Percentiles rank a stretch among this genome's conserved stretches.
These are phyloP conservation scores for Proliferodiscus dingleyae DNA, from an alignment of 2,329 filamentous ascomycete species.

Conservation along the genomic window DNA sequence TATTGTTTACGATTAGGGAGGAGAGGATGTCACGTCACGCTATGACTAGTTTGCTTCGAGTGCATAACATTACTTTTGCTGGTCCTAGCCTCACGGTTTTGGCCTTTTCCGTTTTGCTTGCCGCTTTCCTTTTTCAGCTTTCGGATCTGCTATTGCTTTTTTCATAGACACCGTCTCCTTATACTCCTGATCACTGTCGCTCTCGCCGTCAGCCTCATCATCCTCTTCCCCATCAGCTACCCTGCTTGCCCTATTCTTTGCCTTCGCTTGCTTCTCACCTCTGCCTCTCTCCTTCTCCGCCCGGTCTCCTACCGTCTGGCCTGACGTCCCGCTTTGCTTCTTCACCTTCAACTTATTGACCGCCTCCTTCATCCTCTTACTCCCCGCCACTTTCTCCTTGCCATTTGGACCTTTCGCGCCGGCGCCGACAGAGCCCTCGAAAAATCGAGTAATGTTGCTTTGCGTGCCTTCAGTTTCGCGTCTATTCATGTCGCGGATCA, in stretches of 20 bases:
- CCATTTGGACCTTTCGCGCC: constrained; percentile 56
- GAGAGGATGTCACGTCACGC: too few relatives aligned
- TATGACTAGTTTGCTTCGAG: too few relatives aligned
- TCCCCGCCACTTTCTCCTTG: constrained; percentile 56
- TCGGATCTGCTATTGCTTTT: constrained; percentile 3
- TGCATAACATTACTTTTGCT: too few relatives aligned
- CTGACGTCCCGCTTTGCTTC: constrained; percentile 14
- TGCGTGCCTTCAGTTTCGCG: constrained; percentile 87
- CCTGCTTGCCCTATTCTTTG: neutral
- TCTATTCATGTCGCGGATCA: constrained; percentile 91
- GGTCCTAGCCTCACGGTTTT: constrained; percentile 7
- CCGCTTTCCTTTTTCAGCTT: constrained; percentile 7
- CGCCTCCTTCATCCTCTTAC: constrained; percentile 72
- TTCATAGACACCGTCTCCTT: constrained; percentile 7
- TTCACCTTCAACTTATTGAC: constrained; percentile 61
- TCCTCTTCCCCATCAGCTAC: neutral
- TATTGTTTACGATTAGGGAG: too few relatives aligned
- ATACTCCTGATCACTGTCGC: constrained; percentile 10
- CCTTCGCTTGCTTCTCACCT: constrained; percentile 12
- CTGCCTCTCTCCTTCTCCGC: constrained; percentile 26
- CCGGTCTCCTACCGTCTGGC: constrained; percentile 28
- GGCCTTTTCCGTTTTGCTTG: constrained; percentile 9
- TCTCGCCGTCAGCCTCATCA: constrained; percentile 9
- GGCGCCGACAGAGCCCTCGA: constrained; percentile 68
- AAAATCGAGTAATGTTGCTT: constrained; percentile 91